Evolutionary conservation across 768 basidiomycete genomes (phyloP).

Genomic region (Amanita rimosa): DNA sequence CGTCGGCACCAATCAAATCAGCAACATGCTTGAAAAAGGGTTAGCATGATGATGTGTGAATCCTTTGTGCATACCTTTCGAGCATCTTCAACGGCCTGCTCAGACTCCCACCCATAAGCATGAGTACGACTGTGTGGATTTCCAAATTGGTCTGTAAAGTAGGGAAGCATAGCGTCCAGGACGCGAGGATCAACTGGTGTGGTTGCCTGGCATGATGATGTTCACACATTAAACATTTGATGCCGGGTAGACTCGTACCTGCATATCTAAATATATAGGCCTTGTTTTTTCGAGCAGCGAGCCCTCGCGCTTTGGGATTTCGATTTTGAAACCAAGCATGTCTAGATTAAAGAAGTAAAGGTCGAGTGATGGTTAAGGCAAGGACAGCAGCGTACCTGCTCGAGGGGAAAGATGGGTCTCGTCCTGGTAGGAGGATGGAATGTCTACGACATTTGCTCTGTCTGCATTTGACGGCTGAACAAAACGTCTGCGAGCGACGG

Average conservation of each 20-base stretch:
- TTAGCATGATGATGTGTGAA: constrained; percentile 3
- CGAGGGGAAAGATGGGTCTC: constrained; percentile 61
- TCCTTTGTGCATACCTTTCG: constrained; percentile 47
- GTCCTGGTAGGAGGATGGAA: constrained; percentile 64
- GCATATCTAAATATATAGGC: constrained; percentile 98
- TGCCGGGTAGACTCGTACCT: constrained; percentile 35
- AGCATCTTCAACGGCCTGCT: constrained; percentile 86
- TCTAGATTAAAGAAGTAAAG: constrained; percentile 29
- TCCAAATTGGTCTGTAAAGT: constrained; percentile 89
- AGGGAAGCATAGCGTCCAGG: constrained; percentile 94
- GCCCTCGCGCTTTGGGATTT: constrained; percentile 47
- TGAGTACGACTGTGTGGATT: constrained; percentile 98
- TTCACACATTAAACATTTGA: constrained; percentile 4
- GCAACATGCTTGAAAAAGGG: constrained; percentile 59
- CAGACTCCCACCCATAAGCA: constrained; percentile 99
- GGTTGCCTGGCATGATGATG: constrained; percentile 54
- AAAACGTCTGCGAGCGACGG: constrained; percentile 39
- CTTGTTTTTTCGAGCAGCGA: constrained; percentile 50
- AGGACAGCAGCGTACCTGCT: constrained; percentile 36
- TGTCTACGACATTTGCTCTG: constrained; percentile 72
- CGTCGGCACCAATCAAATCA: constrained; percentile 83
- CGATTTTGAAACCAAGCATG: constrained; percentile 84
- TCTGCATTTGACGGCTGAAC: constrained; percentile 79
- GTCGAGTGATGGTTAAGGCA: not conserved
- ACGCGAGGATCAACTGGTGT: constrained; percentile 97